Evolutionary conservation across 805 yeast species (phyloP).

Genomic region (Candida endomychidarum): DNA sequence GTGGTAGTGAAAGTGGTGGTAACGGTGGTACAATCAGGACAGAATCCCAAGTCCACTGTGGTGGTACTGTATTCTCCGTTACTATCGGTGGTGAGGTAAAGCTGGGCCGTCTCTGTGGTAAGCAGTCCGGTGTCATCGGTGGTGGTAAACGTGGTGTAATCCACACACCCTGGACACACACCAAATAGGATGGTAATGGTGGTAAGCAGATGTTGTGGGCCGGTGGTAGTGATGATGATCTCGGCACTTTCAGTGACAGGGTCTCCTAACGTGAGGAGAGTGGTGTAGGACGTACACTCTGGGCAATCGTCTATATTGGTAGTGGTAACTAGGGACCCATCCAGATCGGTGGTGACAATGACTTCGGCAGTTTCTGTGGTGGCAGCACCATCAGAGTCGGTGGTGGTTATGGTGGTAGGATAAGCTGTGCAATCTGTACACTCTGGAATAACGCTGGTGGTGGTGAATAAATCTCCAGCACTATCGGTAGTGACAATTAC

Average conservation of each 20-base stretch:
- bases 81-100: constrained; percentile 16
- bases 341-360: constrained; percentile 32
- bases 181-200: no score
- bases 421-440: constrained; percentile 6
- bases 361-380: constrained; percentile 17
- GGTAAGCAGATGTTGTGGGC: no score
- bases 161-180: no score
- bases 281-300: constrained; percentile 14
- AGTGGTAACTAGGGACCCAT: constrained; percentile 17
- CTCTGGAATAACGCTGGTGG: constrained; percentile 12
- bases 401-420: no score
- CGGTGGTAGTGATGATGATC: no score
- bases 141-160: no score
- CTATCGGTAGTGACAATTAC: constrained; percentile 13
- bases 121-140: no score
- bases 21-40: constrained; percentile 17
- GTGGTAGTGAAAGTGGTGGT: constrained; percentile 14
- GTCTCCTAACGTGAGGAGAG: constrained; percentile 13
- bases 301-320: no score
- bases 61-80: constrained; percentile 10
- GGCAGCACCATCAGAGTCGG: not conserved
- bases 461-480: constrained; percentile 9
- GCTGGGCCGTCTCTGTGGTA: constrained; percentile 14
- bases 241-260: no score
- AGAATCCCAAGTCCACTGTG: constrained; percentile 5